These are phyloP conservation scores for Penicillium sp. DNA, from an alignment of 2,329 filamentous ascomycete species.

Conservation along the genomic window DNA sequence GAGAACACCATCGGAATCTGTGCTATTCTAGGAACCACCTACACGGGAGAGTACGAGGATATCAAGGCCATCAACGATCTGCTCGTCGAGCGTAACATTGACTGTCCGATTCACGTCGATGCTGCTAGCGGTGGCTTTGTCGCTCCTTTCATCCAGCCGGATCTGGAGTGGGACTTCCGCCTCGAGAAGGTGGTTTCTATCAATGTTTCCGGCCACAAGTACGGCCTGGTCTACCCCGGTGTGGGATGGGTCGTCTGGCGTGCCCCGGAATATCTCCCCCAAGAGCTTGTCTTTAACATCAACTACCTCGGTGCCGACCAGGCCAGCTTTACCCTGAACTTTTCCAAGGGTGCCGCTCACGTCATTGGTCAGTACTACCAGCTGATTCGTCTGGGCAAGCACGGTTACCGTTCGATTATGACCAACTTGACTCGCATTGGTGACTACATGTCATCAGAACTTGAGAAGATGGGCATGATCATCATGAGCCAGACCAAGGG, in stretches of 20 bases:
- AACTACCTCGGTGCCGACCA: slow-evolving; percentile 97
- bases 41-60: slow-evolving; percentile 95
- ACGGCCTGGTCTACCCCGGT: slow-evolving; percentile 78
- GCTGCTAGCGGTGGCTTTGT: slow-evolving; percentile 92
- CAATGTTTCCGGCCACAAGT: slow-evolving; percentile 93
- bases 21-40: slow-evolving; percentile 86
- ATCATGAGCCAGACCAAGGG: slow-evolving; percentile 83
- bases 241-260: slow-evolving; percentile 95
- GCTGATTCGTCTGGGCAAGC: slow-evolving; percentile 89
- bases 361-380: slow-evolving; percentile 98
- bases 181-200: slow-evolving; percentile 87
- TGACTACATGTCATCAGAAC: slow-evolving; percentile 76
- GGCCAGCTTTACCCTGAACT: slow-evolving; percentile 94
- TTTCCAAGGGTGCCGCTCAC: slow-evolving; percentile 91
- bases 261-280: slow-evolving; percentile 75
- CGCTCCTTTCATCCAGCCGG: slow-evolving; percentile 82
- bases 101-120: slow-evolving; percentile 90
- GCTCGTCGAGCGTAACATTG: slow-evolving; percentile 70
- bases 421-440: slow-evolving; percentile 85
- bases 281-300: slow-evolving; percentile 98
- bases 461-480: slow-evolving; percentile 76
- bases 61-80: slow-evolving; percentile 90
- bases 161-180: slow-evolving; percentile 88
- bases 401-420: slow-evolving; percentile 92
- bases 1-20: slow-evolving; percentile 88